Evolutionary conservation across 345 rosid species (phyloP).

Genomic region (Camelina laxa): DNA sequence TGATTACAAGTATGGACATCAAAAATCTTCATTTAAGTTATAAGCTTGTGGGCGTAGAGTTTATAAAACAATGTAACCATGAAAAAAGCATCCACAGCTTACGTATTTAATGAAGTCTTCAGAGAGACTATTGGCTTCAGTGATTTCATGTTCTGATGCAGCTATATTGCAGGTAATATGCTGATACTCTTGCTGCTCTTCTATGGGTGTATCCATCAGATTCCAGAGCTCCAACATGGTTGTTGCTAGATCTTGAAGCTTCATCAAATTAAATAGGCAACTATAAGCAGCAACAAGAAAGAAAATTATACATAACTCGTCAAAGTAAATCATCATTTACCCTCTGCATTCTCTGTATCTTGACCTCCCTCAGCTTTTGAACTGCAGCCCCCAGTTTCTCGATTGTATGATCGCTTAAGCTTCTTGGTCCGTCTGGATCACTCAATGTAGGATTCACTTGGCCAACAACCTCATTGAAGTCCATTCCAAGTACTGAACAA

Average conservation of each 20-base stretch:
- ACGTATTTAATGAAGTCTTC: conserved; percentile 76
- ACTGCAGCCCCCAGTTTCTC: conserved; percentile 54
- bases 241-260: conserved; percentile 98
- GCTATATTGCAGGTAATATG: conserved; percentile 92
- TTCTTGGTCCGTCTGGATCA: conserved; percentile 59
- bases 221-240: conserved; percentile 95
- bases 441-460: conserved; percentile 63
- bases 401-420: conserved; percentile 64
- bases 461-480: conserved; percentile 56
- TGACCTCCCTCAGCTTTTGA: conserved; percentile 64
- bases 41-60: background rate
- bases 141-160: conserved; percentile 91
- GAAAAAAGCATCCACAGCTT: conserved; percentile 45
- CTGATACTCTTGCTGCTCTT: conserved; percentile 91
- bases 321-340: conserved; percentile 47
- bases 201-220: conserved; percentile 97
- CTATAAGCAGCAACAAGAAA: conserved; percentile 22
- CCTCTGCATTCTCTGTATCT: conserved; percentile 88
- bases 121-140: conserved; percentile 84
- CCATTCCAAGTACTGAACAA: conserved; percentile 80
- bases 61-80: conserved; percentile 8
- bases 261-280: conserved; percentile 30
- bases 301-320: background rate
- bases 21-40: background rate
- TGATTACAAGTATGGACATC: background rate